Conservation (phyloP, 2,329 filamentous ascomycete species). For the Penicillium sp. region DNA sequence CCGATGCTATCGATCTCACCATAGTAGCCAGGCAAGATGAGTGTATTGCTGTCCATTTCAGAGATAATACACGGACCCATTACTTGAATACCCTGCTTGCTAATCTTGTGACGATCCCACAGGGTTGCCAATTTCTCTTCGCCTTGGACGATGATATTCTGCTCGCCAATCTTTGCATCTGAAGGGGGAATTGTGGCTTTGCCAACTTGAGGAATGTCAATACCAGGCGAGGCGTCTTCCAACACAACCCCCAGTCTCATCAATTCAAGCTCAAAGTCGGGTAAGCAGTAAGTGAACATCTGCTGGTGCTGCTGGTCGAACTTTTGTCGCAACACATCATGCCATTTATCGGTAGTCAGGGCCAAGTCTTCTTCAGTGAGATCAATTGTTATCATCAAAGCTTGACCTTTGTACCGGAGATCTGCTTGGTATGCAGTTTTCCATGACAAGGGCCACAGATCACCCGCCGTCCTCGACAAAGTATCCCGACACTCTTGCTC, state of each 20-base stretch:
- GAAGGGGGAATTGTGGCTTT: constrained; percentile 32
- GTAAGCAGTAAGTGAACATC: constrained; percentile 46
- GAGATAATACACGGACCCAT: constrained; percentile 47
- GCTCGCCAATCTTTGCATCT: constrained; percentile 37
- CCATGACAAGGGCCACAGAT: constrained; percentile 27
- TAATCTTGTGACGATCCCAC: constrained; percentile 45
- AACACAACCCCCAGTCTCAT: constrained; percentile 48
- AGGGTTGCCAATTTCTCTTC: constrained; percentile 41
- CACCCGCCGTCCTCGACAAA: constrained; percentile 37
- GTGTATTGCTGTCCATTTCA: constrained; percentile 53
- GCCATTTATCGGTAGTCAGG: constrained; percentile 27
- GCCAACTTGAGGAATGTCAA: constrained; percentile 36
- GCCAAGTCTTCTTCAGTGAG: constrained; percentile 35
- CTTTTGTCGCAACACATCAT: constrained; percentile 33
- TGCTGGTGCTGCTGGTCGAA: constrained; percentile 45
- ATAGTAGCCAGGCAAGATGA: constrained; percentile 47
- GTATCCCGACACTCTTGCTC: constrained; percentile 38
- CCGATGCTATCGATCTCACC: constrained; percentile 49
- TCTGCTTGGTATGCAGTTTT: constrained; percentile 43
- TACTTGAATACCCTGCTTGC: constrained; percentile 39
- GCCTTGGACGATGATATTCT: constrained; percentile 42
- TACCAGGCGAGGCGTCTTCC: constrained; percentile 42
- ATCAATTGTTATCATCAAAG: constrained; percentile 36
- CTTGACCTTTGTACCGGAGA: constrained; percentile 49
- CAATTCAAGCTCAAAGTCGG: constrained; percentile 46